These are phyloP conservation scores for Graphilbum fragrans DNA, from an alignment of 2,329 filamentous ascomycete genomes.

Conservation along the genomic window DNA sequence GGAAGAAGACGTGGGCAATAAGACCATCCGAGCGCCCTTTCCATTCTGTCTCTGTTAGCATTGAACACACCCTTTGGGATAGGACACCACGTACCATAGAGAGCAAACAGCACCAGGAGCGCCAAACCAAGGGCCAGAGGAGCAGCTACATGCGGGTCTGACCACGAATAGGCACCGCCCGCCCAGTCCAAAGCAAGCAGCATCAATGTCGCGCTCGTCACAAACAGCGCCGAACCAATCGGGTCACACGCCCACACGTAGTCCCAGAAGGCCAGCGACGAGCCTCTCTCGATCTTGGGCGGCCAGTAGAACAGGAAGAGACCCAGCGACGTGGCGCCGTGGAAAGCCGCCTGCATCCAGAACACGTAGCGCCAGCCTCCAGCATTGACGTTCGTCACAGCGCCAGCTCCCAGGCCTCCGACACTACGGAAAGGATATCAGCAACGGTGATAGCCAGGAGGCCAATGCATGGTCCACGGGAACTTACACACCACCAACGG, in stretches of 20 bases:
- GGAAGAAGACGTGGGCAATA: slow-evolving; percentile 43
- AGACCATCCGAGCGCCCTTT: slow-evolving; percentile 40
- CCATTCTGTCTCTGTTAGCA: slow-evolving; percentile 29
- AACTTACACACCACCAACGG: slow-evolving; percentile 37
- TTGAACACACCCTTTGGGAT: background rate
- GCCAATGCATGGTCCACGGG: too few species aligned
- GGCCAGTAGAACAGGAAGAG: slow-evolving; percentile 35
- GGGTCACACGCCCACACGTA: slow-evolving; percentile 35
- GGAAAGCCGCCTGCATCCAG: slow-evolving; percentile 45
- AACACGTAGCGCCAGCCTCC: slow-evolving; percentile 44
- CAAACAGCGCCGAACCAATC: slow-evolving; percentile 30
- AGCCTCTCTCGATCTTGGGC: slow-evolving; percentile 22
- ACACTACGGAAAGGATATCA: slow-evolving; percentile 27
- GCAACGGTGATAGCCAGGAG: background rate
- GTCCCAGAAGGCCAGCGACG: slow-evolving; percentile 24
- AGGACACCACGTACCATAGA: slow-evolving; percentile 22
- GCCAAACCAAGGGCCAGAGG: slow-evolving; percentile 28
- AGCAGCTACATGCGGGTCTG: slow-evolving; percentile 24
- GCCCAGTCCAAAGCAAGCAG: slow-evolving; percentile 34
- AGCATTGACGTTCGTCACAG: slow-evolving; percentile 32
- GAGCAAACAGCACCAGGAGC: slow-evolving; percentile 24
- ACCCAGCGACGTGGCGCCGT: slow-evolving; percentile 32
- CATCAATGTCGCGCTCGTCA: slow-evolving; percentile 28
- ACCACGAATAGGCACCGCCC: slow-evolving; percentile 27
- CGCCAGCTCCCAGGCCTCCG: slow-evolving; percentile 36